Base-by-base conservation (phyloP, 2,329 filamentous ascomycete species). In the Sclerotinia minor region DNA sequence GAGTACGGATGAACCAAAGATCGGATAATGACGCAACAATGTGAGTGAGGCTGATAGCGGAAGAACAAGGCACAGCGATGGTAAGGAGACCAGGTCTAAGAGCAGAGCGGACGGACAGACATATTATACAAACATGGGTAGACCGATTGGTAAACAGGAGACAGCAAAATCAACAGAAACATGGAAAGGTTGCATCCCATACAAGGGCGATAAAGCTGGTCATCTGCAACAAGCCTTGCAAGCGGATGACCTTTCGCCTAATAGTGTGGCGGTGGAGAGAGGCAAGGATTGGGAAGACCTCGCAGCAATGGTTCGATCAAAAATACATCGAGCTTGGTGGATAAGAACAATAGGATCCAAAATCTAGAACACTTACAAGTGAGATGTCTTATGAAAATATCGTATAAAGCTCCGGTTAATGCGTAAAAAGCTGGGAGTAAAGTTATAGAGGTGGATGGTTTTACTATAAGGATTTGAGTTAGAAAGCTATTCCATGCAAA, bases 71-170 rank as follows among this genome's bases (percentile, higher is more conserved):
- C 35, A 66, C 64, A 66, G 54, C 69, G 57, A 70, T 69, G 70
- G 69, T 19, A 65, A 55, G 53, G 70, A 69, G 71, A 73, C 74
- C 67, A 74, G 75, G 73, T 70, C 68, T 26, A 63, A 72, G 69
- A 60, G 69, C 65, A n/a, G 69, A 69, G 72, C 71, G 72, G 73
- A 73, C 71, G 72, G 70, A 65, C 67, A 72, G 72, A 72, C 70
- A 73, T 75, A 74, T 71, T 73, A 75, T 76, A 75, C 73, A 73
- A 71, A 72, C 73, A 75, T 73, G 75, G 74, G 72, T 75, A 44
- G 71, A 68, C 72, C 63, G 70, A 69, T 73, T 72, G 72, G 74
- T 73, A 71, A 73, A 75, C 67, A 71, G 65, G 45, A 69, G 54
- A 68, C 69, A 65, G 63, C 69, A 73, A 71, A 71, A 70, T 72